Base-by-base conservation (phyloP, 176 grass and related monocot species). In the Carex cristatella region DNA sequence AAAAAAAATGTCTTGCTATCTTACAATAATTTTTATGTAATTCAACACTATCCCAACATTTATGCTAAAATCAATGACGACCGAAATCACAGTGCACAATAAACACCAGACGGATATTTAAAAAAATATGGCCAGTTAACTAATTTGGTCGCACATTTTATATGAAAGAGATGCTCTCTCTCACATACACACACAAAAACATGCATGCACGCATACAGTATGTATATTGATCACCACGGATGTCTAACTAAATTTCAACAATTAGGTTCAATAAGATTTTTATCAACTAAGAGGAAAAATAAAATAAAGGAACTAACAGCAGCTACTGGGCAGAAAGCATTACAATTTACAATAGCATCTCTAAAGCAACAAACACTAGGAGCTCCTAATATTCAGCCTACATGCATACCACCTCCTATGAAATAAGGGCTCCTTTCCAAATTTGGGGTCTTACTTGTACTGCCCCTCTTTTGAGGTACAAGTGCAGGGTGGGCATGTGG, bases 381-480 rank as follows among this genome's bases (percentile, higher is more conserved):
- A 5, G 2, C 49, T 79, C 74, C 37, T 65, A 82, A 82, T 46
- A 55, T 69, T 83, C 61, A 83, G 23, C 81, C 62, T 51, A 83
- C 62, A 68, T 83, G 81, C 81, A 83, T 83, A 12, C 81, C 63
- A 33, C 81, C 81, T 46, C 81, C 81, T 42, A 83, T 83, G 42
- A 69, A 83, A 69, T 83, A 83, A 69, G 81, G 81, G 23, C 69
- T 83, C 65, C 81, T 83, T 33, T 83, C 81, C 63, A 83, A 68
- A 55, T 83, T 83, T 56, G 81, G 81, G 44, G 69, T 56, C 63
- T 83, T 83, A 55, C 81, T 83, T 10, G 16, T 54, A 69, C 61
- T 83, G 30, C 81, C 81, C 40, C 81, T 83, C 81, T 54, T 67
- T 16, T 67, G 59, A 4, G 59, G 35, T 32, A 53, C 5, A 16